phyloP scores from a whole-genome alignment of 2,329 filamentous ascomycete species.

The Paracoccidioides brasiliensis region DNA sequence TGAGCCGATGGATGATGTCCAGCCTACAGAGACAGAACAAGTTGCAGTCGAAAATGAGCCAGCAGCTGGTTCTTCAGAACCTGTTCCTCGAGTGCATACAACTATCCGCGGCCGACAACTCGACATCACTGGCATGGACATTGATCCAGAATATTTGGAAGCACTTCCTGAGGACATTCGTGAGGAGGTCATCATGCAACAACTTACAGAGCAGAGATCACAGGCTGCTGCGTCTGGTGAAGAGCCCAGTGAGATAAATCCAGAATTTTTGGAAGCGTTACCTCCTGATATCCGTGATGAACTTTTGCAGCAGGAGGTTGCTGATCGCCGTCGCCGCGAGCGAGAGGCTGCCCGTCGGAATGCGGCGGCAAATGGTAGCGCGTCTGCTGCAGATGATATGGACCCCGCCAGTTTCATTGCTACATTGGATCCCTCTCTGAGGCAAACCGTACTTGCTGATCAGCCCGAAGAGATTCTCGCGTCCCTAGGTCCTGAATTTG shows the following conservation, averaged over 20 bases:
- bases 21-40: constrained; percentile 35
- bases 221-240: constrained; percentile 60
- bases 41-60: constrained; percentile 24
- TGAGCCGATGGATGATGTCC: constrained; percentile 68
- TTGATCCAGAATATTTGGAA: constrained; percentile 86
- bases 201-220: constrained; percentile 69
- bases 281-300: constrained; percentile 83
- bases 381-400: constrained; percentile 62
- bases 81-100: constrained; percentile 54
- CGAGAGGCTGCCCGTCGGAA: constrained; percentile 67
- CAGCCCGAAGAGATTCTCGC: constrained; percentile 81
- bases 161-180: constrained; percentile 95
- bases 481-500: constrained; percentile 70
- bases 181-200: constrained; percentile 88
- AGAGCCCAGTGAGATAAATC: constrained; percentile 55
- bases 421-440: constrained; percentile 70
- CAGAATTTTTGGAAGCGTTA: constrained; percentile 85
- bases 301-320: constrained; percentile 77
- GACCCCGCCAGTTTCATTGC: constrained; percentile 85
- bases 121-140: constrained; percentile 87
- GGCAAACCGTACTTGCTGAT: constrained; percentile 78
- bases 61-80: constrained; percentile 36
- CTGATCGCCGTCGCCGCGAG: constrained; percentile 76
- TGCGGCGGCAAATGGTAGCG: constrained; percentile 37
- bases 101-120: constrained; percentile 76